Base-by-base conservation (phyloP, 768 basidiomycete genomes). In the Tephrocybe sp. region DNA sequence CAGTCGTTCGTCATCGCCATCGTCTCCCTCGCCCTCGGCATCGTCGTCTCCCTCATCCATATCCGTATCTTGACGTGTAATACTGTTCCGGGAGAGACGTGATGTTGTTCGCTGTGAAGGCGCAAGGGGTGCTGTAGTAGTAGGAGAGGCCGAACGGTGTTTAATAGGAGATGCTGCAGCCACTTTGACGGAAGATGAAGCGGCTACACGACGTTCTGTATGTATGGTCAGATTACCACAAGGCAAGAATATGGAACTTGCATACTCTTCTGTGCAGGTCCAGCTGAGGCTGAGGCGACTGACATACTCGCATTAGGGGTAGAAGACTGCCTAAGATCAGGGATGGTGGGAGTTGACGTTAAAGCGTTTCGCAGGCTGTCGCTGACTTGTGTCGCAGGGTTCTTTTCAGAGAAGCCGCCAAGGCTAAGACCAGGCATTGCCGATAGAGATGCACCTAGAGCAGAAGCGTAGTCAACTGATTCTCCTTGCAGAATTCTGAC, bases 401-500 rank as follows among this genome's bases (percentile, higher is more conserved):
- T 59, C 42, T 53, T 55, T 4, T 48, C 56, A 8, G 55, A 36
- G 20, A 54, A 36, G 40, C 51, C 41, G 15, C 8, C 14, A 28
- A 47, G 41, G 18, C 47, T 48, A 4, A 55, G 33, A 18, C 48
- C 45, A 43, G 55, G 58, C 0, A 48, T 18, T 6, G 48, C 47
- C 10, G 57, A 42, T 6, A 58, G 38, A 34, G 56, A 55, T 8
- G 49, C 44, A 15, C 57, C 59, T 6, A 63, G 50, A 21, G 55
- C 47, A 5, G 52, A 55, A 24, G 57, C 54, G 50, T 66, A 67
- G 43, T 76, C 74, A 9, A 68, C 65, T 4, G 68, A 45, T 51
- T 79, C 79, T 28, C 79, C 79, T 54, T 78, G 77, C 18, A 81
- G 61, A 15, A 73, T 67, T 39, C 74, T 63, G 24, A 79, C 77